Evolutionary conservation across 768 basidiomycete species (phyloP).

Genomic region (Astraeus odoratus): DNA sequence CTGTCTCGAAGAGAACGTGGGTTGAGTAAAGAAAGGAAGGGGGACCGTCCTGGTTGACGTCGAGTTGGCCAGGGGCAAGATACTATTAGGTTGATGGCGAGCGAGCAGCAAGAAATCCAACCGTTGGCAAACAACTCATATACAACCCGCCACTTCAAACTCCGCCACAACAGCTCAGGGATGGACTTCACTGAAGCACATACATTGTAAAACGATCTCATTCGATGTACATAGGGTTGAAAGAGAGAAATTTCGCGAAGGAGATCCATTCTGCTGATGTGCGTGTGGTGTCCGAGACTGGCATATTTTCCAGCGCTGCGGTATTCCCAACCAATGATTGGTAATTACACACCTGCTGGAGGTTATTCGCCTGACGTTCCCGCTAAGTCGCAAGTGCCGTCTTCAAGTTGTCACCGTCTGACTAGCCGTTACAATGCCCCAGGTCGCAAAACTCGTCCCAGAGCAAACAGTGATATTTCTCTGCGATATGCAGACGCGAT

Average conservation of each 20-base stretch:
- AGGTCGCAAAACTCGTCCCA: constrained; percentile 32
- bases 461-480: constrained; percentile 55
- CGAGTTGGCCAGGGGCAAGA: constrained; percentile 12
- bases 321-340: too few relatives aligned
- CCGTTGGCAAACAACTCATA: constrained; percentile 7
- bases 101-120: constrained; percentile 21
- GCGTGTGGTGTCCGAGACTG: too few relatives aligned
- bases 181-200: too few relatives aligned
- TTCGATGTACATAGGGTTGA: too few relatives aligned
- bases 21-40: constrained; percentile 25
- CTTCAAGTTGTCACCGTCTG: too few relatives aligned
- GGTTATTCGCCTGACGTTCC: too few relatives aligned
- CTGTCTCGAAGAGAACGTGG: constrained; percentile 29
- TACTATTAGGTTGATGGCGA: constrained; percentile 14
- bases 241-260: too few relatives aligned
- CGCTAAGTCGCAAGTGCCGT: background rate
- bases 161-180: constrained; percentile 18
- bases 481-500: constrained; percentile 78
- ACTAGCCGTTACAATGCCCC: constrained; percentile 21
- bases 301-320: too few relatives aligned
- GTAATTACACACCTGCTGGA: background rate
- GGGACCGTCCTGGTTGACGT: constrained; percentile 12
- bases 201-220: too few relatives aligned
- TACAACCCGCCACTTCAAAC: constrained; percentile 13
- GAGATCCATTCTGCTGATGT: too few relatives aligned